Conservation (phyloP, 2,329 filamentous ascomycete genomes). For the Penicillium thymicola region DNA sequence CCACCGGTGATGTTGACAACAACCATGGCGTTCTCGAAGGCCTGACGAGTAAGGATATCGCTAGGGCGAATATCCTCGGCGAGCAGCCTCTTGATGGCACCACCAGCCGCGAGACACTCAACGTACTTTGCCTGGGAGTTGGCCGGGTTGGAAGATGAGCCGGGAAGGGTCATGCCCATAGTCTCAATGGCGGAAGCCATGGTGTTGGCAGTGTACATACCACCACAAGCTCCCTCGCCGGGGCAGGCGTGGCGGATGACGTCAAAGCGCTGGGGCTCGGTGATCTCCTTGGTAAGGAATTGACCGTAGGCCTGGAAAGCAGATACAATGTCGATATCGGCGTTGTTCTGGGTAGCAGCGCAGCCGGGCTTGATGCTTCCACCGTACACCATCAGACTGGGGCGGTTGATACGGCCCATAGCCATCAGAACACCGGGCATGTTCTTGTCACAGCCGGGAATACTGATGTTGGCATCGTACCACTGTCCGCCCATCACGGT, state of each 20-base stretch:
- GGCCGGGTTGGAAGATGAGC: slow-evolving; percentile 75
- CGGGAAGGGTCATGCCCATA: slow-evolving; percentile 75
- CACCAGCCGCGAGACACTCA: slow-evolving; percentile 70
- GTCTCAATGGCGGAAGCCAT: slow-evolving; percentile 72
- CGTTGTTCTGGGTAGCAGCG: slow-evolving; percentile 67
- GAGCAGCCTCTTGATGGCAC: slow-evolving; percentile 70
- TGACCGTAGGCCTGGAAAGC: slow-evolving; percentile 98
- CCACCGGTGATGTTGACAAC: slow-evolving; percentile 78
- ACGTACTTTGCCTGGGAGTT: slow-evolving; percentile 67
- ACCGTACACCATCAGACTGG: slow-evolving; percentile 96
- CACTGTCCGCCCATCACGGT: slow-evolving; percentile 98
- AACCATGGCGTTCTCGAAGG: slow-evolving; percentile 83
- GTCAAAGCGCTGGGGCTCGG: slow-evolving; percentile 86
- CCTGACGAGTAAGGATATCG: slow-evolving; percentile 75
- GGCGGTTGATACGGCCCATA: slow-evolving; percentile 91
- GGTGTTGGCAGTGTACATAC: slow-evolving; percentile 78
- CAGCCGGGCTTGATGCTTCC: slow-evolving; percentile 92
- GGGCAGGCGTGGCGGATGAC: slow-evolving; percentile 91
- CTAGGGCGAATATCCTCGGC: slow-evolving; percentile 72
- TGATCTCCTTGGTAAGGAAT: slow-evolving; percentile 87
- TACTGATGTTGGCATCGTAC: slow-evolving; percentile 96
- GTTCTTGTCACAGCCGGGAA: slow-evolving; percentile 99
- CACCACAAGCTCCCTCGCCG: slow-evolving; percentile 77
- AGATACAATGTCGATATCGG: slow-evolving; percentile 86
- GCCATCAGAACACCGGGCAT: slow-evolving; percentile 93